Evolutionary conservation across 495 filamentous ascomycete genomes (phyloP).

Genomic region (Hypoxylon cercidicola): DNA sequence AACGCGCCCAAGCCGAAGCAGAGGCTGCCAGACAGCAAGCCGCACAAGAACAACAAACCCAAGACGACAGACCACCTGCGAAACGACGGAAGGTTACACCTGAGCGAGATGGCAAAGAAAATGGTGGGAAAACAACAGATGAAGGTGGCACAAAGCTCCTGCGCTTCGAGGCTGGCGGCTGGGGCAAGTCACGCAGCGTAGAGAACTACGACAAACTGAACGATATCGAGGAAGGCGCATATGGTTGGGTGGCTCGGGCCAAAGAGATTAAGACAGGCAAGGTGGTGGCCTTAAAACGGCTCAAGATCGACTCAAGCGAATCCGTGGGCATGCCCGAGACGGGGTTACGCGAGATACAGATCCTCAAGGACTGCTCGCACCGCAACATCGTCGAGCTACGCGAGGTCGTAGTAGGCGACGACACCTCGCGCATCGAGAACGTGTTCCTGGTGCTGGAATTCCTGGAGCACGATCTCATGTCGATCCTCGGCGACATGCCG

Average conservation of each 20-base stretch:
- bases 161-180: constrained; percentile 74
- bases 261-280: constrained; percentile 81
- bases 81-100: constrained; percentile 66
- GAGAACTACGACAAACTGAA: constrained; percentile 93
- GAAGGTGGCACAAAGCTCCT: constrained; percentile 62
- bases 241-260: constrained; percentile 92
- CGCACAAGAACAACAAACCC: constrained; percentile 47
- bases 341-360: constrained; percentile 84
- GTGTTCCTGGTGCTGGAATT: constrained; percentile 98
- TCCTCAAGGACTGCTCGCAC: constrained; percentile 62
- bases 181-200: constrained; percentile 81
- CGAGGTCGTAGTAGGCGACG: constrained; percentile 87
- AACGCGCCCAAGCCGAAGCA: constrained; percentile 39
- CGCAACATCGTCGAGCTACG: constrained; percentile 68
- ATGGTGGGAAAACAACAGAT: constrained; percentile 24
- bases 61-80: constrained; percentile 58
- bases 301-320: constrained; percentile 87
- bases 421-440: constrained; percentile 71
- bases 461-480: constrained; percentile 96
- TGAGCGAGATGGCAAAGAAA: constrained; percentile 48
- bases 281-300: constrained; percentile 91
- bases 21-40: constrained; percentile 55
- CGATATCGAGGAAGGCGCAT: constrained; percentile 96
- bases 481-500: constrained; percentile 90
- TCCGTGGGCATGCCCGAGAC: constrained; percentile 90